Percentiles rank a stretch among this genome's conserved stretches.
phyloP scores from a whole-genome alignment of 176 grass and related monocot species.

The Eremochloa ophiuroides region DNA sequence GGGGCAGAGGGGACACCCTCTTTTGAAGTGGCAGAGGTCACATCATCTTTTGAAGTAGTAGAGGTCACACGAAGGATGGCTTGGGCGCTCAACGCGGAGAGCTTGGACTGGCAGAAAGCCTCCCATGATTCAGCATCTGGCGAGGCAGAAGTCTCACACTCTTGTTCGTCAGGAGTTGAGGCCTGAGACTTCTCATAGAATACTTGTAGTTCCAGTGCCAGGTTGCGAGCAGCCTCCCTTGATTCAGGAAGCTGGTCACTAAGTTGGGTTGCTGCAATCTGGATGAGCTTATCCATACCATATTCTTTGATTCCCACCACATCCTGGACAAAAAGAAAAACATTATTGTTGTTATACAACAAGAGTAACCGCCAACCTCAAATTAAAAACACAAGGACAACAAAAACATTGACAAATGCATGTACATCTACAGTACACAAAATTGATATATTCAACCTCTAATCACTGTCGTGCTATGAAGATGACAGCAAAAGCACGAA shows the following conservation, averaged over 20 bases:
- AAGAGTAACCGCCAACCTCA: background rate
- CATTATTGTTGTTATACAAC: background rate
- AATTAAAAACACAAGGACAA: background rate
- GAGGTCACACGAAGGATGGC: conserved; percentile 84
- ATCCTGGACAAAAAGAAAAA: conserved; percentile 24
- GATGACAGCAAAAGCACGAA: background rate
- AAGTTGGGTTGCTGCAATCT: conserved; percentile 86
- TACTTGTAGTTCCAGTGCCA: conserved; percentile 66
- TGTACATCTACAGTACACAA: background rate
- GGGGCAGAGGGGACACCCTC: conserved; percentile 42
- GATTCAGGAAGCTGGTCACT: conserved; percentile 97
- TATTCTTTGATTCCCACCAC: conserved; percentile 59
- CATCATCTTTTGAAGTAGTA: too few species aligned
- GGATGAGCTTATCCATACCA: conserved; percentile 77
- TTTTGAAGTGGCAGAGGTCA: background rate
- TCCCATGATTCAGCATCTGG: conserved; percentile 71
- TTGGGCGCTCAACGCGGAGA: conserved; percentile 64
- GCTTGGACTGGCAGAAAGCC: conserved; percentile 73
- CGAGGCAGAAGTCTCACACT: background rate
- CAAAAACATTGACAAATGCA: background rate
- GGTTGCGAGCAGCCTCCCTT: conserved; percentile 92
- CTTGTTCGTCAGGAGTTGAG: conserved; percentile 32
- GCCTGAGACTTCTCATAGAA: conserved; percentile 55
- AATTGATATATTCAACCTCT: conserved; percentile 1
- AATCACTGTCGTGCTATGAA: background rate